phyloP scores from a whole-genome alignment of 2,329 filamentous ascomycete species.

The Fusarium irregulare region DNA sequence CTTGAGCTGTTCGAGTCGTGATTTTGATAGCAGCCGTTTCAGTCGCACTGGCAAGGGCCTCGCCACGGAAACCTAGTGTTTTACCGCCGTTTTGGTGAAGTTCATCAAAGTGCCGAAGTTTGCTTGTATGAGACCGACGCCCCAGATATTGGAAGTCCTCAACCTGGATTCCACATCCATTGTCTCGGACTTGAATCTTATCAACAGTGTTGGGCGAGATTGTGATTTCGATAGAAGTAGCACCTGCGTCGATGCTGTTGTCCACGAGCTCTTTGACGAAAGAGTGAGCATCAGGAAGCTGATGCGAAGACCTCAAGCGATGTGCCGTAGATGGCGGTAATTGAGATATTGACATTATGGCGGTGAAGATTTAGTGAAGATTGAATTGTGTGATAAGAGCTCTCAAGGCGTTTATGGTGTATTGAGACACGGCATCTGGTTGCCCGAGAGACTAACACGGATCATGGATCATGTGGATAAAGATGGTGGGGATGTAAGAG shows the following conservation, averaged over 20 bases:
- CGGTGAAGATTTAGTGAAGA: constrained; percentile 8
- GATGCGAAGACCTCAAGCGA: constrained; percentile 70
- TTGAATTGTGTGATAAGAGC: constrained; percentile 22
- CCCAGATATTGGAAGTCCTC: constrained; percentile 72
- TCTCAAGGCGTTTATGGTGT: constrained; percentile 23
- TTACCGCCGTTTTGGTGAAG: constrained; percentile 65
- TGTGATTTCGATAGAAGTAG: constrained; percentile 72
- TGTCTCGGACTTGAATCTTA: constrained; percentile 76
- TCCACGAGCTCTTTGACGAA: constrained; percentile 83
- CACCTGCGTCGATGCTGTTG: constrained; percentile 78
- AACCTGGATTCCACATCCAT: constrained; percentile 75
- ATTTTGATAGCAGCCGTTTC: constrained; percentile 69
- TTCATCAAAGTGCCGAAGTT: constrained; percentile 73
- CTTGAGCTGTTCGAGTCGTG: constrained; percentile 71
- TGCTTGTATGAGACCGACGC: constrained; percentile 78
- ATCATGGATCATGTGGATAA: constrained; percentile 40
- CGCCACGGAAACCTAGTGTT: constrained; percentile 80
- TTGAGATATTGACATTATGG: constrained; percentile 61
- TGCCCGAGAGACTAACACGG: constrained; percentile 43
- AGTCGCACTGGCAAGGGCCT: constrained; percentile 75
- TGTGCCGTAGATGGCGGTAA: constrained; percentile 63
- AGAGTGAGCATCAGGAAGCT: constrained; percentile 68
- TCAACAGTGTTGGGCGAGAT: constrained; percentile 75
- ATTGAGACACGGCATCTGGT: constrained; percentile 38
- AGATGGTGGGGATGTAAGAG: constrained; percentile 32